A percentile compares a stretch with the other conserved stretches of the same genome.
Evolutionary conservation across 352 stramenopile species (phyloP).

Genomic region (Labyrinthula sp.): DNA sequence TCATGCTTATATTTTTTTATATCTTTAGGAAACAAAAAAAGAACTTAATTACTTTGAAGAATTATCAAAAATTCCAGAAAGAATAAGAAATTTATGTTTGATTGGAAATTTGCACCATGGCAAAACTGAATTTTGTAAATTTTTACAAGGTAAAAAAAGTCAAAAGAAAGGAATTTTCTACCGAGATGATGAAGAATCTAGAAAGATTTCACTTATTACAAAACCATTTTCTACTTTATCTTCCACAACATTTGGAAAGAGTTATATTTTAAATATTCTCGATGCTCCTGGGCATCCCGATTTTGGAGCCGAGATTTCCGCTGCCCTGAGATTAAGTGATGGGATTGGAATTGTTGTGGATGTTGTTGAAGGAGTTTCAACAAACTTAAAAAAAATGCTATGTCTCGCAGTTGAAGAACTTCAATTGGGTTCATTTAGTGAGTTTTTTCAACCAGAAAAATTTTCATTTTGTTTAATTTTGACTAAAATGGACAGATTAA

Average conservation of each 20-base stretch:
- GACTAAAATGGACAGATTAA: constrained; percentile 94
- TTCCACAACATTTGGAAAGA: constrained; percentile 83
- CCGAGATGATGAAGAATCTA: no score
- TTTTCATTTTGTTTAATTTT: constrained; percentile 69
- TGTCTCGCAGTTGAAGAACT: no score
- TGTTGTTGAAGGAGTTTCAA: constrained; percentile 87
- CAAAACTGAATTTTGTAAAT: constrained; percentile 70
- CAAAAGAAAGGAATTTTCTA: constrained; percentile 44
- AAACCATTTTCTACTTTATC: no score
- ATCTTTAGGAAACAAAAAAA: no score
- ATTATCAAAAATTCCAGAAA: constrained; percentile 61
- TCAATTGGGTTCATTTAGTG: constrained; percentile 85
- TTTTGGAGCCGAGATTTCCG: constrained; percentile 83
- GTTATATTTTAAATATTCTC: constrained; percentile 79
- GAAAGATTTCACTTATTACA: no score
- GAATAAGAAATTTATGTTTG: constrained; percentile 80
- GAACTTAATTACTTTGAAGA: no score
- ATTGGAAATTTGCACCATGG: constrained; percentile 86
- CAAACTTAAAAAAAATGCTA: no score
- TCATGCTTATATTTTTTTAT: no score
- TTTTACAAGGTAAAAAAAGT: constrained; percentile 67
- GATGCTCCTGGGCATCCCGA: constrained; percentile 81
- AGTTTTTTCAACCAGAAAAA: constrained; percentile 68
- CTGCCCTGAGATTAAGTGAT: constrained; percentile 71
- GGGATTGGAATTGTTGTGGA: constrained; percentile 85